Evolutionary conservation across 148 eudicot species (phyloP).

Genomic region (Cornus suecica): DNA sequence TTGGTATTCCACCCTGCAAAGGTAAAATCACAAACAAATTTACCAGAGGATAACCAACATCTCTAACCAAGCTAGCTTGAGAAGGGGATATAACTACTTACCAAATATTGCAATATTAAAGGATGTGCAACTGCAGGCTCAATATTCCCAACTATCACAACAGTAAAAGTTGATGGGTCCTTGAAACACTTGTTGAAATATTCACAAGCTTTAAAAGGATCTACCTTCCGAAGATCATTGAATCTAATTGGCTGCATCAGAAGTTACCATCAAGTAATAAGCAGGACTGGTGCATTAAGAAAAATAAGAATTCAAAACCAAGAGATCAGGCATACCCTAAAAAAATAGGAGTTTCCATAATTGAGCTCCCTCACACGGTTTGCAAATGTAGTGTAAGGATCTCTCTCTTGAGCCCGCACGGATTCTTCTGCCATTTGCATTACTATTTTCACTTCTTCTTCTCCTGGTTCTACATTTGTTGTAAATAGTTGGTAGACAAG

Average conservation of each 20-base stretch:
- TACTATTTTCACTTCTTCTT: constrained; percentile 80
- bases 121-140: constrained; percentile 61
- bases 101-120: constrained; percentile 72
- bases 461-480: constrained; percentile 68
- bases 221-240: constrained; percentile 56
- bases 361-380: constrained; percentile 89
- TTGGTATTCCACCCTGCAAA: constrained; percentile 82
- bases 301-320: background rate
- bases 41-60: background rate
- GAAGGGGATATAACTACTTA: constrained; percentile 34
- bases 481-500: constrained; percentile 83
- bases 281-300: constrained; percentile 3
- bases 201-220: constrained; percentile 78
- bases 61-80: background rate
- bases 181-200: constrained; percentile 68
- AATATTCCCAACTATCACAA: constrained; percentile 77
- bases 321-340: constrained; percentile 46
- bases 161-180: constrained; percentile 78
- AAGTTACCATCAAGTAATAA: constrained; percentile 14
- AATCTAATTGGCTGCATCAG: constrained; percentile 62
- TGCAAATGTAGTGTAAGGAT: constrained; percentile 82
- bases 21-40: constrained; percentile 10
- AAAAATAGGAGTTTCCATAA: constrained; percentile 83
- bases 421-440: constrained; percentile 97
- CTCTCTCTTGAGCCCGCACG: constrained; percentile 90